These are phyloP conservation scores for Tetrahymena elliotti DNA, from an alignment of 73 alveolate genomes.

Conservation along the genomic window DNA sequence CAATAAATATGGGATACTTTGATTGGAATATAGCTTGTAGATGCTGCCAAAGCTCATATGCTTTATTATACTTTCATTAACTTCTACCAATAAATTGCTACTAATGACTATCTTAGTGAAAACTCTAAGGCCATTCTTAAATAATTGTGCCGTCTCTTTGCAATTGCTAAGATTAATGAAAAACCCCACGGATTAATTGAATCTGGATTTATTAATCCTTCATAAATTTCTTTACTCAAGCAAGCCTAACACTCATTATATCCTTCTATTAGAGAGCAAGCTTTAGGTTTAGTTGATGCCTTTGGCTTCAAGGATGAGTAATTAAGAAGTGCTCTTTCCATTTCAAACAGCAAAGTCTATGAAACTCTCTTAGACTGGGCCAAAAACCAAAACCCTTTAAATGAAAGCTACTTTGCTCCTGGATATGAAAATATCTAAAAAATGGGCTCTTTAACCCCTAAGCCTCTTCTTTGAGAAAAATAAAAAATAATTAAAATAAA, in stretches of 20 bases:
- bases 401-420: conserved; percentile 5
- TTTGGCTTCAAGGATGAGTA: conserved; percentile 19
- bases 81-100: background rate
- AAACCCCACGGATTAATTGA: background rate
- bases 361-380: conserved; percentile 42
- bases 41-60: background rate
- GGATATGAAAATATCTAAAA: background rate
- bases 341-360: conserved; percentile 21
- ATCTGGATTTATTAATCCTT: background rate
- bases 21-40: background rate
- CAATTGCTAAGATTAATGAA: background rate
- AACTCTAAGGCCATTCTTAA: background rate
- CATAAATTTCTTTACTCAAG: background rate
- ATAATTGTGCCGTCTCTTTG: background rate
- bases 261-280: background rate
- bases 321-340: conserved; percentile 28
- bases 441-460: background rate
- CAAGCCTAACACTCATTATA: background rate
- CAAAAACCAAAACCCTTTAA: conserved; percentile 17
- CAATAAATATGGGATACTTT: background rate
- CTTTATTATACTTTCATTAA: background rate
- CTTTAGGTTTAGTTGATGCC: background rate
- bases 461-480: background rate
- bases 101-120: background rate
- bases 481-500: background rate